Conservation (phyloP, 768 basidiomycete species). For the Clitopilus passeckerianus region DNA sequence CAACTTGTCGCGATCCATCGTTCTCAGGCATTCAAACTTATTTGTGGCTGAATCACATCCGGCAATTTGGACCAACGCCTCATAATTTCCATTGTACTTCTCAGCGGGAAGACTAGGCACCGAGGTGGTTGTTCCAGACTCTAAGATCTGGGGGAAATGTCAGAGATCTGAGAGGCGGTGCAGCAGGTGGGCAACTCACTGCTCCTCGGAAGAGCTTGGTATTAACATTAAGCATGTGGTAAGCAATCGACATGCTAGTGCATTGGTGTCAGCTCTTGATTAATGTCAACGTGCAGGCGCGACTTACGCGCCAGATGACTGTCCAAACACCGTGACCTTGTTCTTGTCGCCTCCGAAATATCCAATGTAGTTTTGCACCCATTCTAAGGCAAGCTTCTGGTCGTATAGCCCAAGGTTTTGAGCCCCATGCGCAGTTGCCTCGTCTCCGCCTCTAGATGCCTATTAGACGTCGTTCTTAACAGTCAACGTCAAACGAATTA, state of each 20-base stretch:
- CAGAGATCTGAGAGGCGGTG: not conserved
- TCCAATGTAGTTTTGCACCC: conserved; percentile 57
- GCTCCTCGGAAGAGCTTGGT: conserved; percentile 27
- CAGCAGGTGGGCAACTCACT: conserved; percentile 8
- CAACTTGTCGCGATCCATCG: conserved; percentile 9
- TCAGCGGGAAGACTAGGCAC: conserved; percentile 22
- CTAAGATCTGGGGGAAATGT: conserved; percentile 28
- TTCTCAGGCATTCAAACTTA: conserved; percentile 20
- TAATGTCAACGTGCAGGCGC: conserved; percentile 15
- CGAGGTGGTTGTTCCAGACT: conserved; percentile 31
- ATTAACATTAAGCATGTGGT: conserved; percentile 27
- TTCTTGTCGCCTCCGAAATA: conserved; percentile 39
- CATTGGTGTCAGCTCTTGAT: not conserved
- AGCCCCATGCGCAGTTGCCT: conserved; percentile 28
- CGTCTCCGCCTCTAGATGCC: conserved; percentile 5
- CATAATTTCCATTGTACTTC: conserved; percentile 28
- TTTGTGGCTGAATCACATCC: conserved; percentile 15
- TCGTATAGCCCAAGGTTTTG: conserved; percentile 45
- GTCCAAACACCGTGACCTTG: conserved; percentile 48
- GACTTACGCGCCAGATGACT: conserved; percentile 48
- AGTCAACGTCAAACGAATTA: not conserved
- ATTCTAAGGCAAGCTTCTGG: conserved; percentile 37
- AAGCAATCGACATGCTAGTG: conserved; percentile 24
- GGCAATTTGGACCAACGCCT: conserved; percentile 31
- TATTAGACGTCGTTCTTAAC: not conserved